Conservation (phyloP, 192 early-diverging fungal genomes). For the Physocladia obscura region DNA sequence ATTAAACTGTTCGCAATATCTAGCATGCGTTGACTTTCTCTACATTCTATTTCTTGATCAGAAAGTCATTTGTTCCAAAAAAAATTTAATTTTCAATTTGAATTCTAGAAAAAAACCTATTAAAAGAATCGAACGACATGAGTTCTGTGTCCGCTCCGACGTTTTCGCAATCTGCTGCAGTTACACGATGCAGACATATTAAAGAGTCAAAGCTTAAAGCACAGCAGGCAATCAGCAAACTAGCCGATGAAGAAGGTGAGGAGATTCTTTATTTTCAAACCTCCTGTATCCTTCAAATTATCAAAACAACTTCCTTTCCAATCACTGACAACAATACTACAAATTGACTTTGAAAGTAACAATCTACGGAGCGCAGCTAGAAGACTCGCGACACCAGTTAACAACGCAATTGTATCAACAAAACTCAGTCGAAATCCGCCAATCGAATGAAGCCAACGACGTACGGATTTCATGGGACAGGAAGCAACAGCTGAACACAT, state of each 20-base stretch:
- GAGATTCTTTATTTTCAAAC: neutral
- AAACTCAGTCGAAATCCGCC: constrained; percentile 11
- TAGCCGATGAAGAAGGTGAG: constrained; percentile 27
- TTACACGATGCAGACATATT: constrained; percentile 18
- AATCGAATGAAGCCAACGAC: constrained; percentile 15
- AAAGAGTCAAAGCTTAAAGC: constrained; percentile 27
- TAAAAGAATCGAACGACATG: neutral
- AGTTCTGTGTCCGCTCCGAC: too few species aligned
- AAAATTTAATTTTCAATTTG: neutral
- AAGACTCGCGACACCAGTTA: constrained; percentile 16
- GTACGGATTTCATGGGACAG: constrained; percentile 5
- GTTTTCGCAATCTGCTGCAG: constrained; percentile 3
- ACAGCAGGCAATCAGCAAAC: constrained; percentile 13
- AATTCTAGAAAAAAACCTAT: neutral
- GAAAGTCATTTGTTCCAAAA: neutral
- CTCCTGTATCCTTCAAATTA: neutral
- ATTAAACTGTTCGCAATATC: neutral
- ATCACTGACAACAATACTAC: neutral
- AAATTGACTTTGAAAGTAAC: neutral
- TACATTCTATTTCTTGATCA: neutral
- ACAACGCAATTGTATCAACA: constrained; percentile 20
- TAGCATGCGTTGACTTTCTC: neutral
- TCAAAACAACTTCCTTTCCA: too few species aligned
- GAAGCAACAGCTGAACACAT: constrained; percentile 21
- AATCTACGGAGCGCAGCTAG: constrained; percentile 21